Conservation (phyloP, 179 eudicot species). For the Pouteria campechiana region DNA sequence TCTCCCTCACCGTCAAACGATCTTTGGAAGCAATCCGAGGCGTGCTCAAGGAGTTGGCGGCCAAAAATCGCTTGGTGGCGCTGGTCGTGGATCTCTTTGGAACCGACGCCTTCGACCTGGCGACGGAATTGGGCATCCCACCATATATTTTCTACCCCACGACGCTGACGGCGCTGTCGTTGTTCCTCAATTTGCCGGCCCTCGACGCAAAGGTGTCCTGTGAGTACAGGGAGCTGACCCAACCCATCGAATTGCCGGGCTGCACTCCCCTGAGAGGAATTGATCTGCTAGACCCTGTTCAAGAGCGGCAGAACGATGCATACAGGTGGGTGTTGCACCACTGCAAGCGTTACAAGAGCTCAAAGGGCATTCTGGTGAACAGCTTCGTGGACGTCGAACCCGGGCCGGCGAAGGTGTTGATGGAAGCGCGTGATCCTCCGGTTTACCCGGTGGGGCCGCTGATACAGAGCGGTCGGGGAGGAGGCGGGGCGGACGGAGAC, state of each 20-base stretch:
- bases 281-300: slow-evolving; percentile 49
- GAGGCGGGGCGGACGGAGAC: background rate
- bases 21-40: slow-evolving; percentile 2
- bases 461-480: slow-evolving; percentile 11
- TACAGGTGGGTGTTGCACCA: slow-evolving; percentile 51
- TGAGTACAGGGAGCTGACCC: slow-evolving; percentile 34
- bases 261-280: slow-evolving; percentile 39
- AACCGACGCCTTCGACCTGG: slow-evolving; percentile 53
- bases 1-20: slow-evolving; percentile 9
- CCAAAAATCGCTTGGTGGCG: background rate
- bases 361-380: slow-evolving; percentile 55
- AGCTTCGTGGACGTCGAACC: slow-evolving; percentile 37
- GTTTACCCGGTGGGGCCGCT: slow-evolving; percentile 64
- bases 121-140: slow-evolving; percentile 26
- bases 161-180: slow-evolving; percentile 38
- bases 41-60: background rate
- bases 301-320: slow-evolving; percentile 46
- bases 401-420: slow-evolving; percentile 20
- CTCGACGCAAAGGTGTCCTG: slow-evolving; percentile 31
- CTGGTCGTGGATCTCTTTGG: slow-evolving; percentile 52
- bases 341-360: slow-evolving; percentile 21
- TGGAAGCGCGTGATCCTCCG: slow-evolving; percentile 28
- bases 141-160: slow-evolving; percentile 48
- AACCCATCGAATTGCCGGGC: slow-evolving; percentile 45
- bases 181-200: slow-evolving; percentile 28